Conservation (phyloP, 2,329 filamentous ascomycete genomes). For the Cordyceps militaris region DNA sequence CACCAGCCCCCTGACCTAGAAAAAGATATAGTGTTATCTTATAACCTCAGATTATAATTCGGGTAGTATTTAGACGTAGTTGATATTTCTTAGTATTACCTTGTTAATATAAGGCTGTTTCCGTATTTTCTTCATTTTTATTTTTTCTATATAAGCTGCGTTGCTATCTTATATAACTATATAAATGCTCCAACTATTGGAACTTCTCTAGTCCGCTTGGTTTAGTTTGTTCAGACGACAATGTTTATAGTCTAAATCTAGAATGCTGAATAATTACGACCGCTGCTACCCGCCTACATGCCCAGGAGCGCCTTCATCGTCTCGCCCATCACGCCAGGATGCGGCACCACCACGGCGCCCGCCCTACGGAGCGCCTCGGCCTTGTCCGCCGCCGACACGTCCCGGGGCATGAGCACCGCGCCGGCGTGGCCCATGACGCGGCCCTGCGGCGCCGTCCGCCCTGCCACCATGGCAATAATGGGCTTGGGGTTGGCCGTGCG, state of each 20-base stretch:
- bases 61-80: too few species aligned
- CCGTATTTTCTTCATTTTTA: too few species aligned
- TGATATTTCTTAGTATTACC: too few species aligned
- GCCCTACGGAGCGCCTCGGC: constrained; percentile 27
- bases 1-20: too few species aligned
- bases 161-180: too few species aligned
- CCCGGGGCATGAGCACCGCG: constrained; percentile 40
- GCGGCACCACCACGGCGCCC: constrained; percentile 31
- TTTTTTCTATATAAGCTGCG: too few species aligned
- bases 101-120: too few species aligned
- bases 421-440: constrained; percentile 69
- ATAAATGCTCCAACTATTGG: too few species aligned
- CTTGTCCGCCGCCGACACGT: constrained; percentile 27
- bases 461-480: constrained; percentile 57
- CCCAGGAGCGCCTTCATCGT: constrained; percentile 28
- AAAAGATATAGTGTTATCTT: too few species aligned
- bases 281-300: constrained; percentile 1
- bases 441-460: constrained; percentile 51
- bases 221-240: background rate
- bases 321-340: constrained; percentile 31
- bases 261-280: background rate
- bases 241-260: background rate
- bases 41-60: too few species aligned
- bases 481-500: constrained; percentile 55
- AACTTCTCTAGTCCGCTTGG: constrained; percentile 3